These are phyloP conservation scores for Lentinula edodes DNA, from an alignment of 768 basidiomycete genomes.

Conservation along the genomic window DNA sequence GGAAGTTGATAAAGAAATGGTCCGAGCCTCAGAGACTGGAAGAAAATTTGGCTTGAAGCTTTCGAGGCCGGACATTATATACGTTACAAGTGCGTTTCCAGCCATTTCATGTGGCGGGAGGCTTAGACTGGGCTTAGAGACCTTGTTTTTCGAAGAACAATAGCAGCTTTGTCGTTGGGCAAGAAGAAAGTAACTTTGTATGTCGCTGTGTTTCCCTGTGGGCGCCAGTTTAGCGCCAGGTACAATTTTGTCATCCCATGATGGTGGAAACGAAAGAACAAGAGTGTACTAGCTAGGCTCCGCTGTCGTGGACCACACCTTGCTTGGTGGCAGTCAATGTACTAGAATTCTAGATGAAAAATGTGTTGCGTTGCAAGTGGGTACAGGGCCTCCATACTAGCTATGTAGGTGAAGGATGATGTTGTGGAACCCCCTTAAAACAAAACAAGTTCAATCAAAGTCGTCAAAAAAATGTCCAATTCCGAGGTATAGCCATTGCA, in stretches of 20 bases:
- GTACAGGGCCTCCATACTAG: no score
- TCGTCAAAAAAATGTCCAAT: no score
- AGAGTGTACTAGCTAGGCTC: background rate
- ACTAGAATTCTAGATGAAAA: no score
- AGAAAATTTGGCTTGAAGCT: background rate
- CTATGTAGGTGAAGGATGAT: no score
- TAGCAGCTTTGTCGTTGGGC: background rate
- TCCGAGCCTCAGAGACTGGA: background rate
- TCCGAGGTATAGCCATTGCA: no score
- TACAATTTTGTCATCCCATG: background rate
- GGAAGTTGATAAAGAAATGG: background rate
- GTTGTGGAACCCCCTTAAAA: no score
- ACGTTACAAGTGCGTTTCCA: background rate
- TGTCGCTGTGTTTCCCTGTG: background rate
- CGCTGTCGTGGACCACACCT: no score
- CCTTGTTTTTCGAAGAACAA: conserved; percentile 1
- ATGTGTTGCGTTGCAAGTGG: no score
- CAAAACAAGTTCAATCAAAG: no score
- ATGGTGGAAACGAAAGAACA: background rate
- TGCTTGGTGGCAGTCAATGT: no score
- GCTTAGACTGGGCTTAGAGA: background rate
- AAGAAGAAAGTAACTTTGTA: background rate
- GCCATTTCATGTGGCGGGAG: background rate
- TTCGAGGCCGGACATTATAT: background rate
- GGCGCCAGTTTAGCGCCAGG: background rate